Evolutionary conservation across 1,284 basidiomycete species (phyloP), one percentile per base, ranked within the genome.

Genomic region (Naganishia cerealis): DNA sequence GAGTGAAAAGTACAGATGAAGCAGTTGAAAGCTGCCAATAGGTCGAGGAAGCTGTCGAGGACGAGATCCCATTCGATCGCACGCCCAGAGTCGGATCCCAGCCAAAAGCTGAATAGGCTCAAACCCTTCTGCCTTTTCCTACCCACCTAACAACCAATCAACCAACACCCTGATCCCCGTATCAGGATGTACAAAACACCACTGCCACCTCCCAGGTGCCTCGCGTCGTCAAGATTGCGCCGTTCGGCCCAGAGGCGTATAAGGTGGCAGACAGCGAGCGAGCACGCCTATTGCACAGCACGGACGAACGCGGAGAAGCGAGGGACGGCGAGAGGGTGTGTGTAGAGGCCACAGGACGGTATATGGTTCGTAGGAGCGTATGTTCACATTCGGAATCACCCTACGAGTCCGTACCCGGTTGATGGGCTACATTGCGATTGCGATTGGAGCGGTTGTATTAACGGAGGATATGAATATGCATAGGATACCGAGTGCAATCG

Each of bases 131-230:
- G 9, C 46, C 21, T 24, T 2, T 0, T 50, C 46, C 46, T 24
- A 10, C 46, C 46, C 24, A n/a, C n/a, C n/a, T 50, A 9, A 9
- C 46, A 4, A 50, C 46, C n/a, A 21, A 50, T 24, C 6, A 50
- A 13, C 43, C 24, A 38, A 29, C 55, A 57, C 36, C 29, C 29
- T 33, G 29, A 57, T 57, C 55, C 29, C 29, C 36, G 29, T 21
- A 18, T 57, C 55, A 16, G 33, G 36, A 21, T 39, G 12, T 57
- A 7, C 1, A 9, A 57, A 57, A 40, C 38, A 57, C 21, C 55
- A 57, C 55, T 57, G 33, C 55, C 55, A 39, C 18, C 55, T 57
- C 53, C 33, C 55, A 57, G 55, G 55, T 57, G 55, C 55, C 29
- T 57, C 55, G 13, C 18, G 39, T 39, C 55, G 55, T 57, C 55